Conservation (phyloP, 345 rosid species). For the Aquilaria sinensis region DNA sequence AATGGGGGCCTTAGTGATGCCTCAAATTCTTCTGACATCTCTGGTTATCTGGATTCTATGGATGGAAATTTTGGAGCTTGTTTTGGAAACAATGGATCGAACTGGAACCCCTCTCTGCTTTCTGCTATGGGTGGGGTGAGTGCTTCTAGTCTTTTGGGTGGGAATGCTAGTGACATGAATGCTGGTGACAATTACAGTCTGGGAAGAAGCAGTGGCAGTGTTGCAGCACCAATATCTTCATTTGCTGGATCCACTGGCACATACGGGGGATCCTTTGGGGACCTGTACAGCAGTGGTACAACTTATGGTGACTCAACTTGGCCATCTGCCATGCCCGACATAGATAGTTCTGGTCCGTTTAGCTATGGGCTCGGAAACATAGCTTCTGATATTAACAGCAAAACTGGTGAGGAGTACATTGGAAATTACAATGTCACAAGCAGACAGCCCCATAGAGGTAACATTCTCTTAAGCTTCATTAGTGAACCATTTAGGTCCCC, state of each 20-base stretch:
- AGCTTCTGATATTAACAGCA: constrained; percentile 54
- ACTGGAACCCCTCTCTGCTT: constrained; percentile 61
- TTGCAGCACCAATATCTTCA: constrained; percentile 48
- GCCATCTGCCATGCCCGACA: constrained; percentile 59
- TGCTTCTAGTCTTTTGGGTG: constrained; percentile 29
- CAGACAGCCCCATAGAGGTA: constrained; percentile 91
- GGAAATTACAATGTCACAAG: constrained; percentile 65
- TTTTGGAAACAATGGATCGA: constrained; percentile 57
- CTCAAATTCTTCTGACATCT: constrained; percentile 35
- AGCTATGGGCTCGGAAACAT: constrained; percentile 58
- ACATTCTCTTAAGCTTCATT: constrained; percentile 2
- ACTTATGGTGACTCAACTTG: constrained; percentile 75
- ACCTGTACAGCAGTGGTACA: constrained; percentile 49
- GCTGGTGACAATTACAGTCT: constrained; percentile 36
- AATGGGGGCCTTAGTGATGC: constrained; percentile 43
- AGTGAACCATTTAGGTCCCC: background rate
- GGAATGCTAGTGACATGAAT: constrained; percentile 29
- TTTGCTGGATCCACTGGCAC: constrained; percentile 46
- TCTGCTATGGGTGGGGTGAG: constrained; percentile 32
- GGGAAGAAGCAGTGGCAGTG: constrained; percentile 28
- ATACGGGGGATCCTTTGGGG: constrained; percentile 62
- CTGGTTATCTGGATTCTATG: constrained; percentile 42
- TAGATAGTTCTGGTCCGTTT: constrained; percentile 58
- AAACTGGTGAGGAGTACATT: constrained; percentile 61
- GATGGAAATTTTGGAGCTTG: constrained; percentile 55